These are phyloP conservation scores for Metschnikowia lunata DNA, from an alignment of 805 yeast species.

Conservation along the genomic window DNA sequence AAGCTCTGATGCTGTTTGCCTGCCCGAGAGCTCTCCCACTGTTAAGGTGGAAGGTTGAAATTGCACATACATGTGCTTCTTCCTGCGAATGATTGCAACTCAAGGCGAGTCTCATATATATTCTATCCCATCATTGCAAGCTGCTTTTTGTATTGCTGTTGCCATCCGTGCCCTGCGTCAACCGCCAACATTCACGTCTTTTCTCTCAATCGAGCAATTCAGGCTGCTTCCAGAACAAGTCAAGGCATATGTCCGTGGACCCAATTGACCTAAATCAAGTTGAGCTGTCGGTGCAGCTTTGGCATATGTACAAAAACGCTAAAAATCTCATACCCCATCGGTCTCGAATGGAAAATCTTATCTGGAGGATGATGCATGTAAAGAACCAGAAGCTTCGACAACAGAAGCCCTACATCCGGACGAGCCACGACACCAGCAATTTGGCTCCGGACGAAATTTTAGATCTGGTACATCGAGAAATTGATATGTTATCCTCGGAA, in stretches of 20 bases:
- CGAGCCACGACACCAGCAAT: conserved; percentile 9
- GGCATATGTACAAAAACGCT: conserved; percentile 81
- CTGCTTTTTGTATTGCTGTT: no score
- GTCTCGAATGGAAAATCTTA: conserved; percentile 74
- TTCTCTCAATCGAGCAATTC: no score
- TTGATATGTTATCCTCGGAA: conserved; percentile 3
- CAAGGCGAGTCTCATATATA: no score
- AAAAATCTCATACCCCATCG: conserved; percentile 69
- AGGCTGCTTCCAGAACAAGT: no score
- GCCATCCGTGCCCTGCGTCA: no score
- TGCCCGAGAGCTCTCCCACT: no score
- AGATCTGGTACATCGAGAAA: conserved; percentile 6
- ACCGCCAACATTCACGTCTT: no score
- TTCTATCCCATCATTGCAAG: no score
- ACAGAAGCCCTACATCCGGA: conserved; percentile 2
- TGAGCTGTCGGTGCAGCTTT: conserved; percentile 36
- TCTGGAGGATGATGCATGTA: conserved; percentile 83
- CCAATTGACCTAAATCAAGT: conserved; percentile 3
- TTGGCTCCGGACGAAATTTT: conserved; percentile 9
- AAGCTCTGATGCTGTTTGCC: no score
- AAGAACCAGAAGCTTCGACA: conserved; percentile 14
- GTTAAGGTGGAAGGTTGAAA: no score
- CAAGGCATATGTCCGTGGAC: not conserved
- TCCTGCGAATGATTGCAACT: no score
- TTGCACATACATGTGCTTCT: no score